These are phyloP conservation scores for Gossypium aridum DNA, from an alignment of 441 rosid species.

Conservation along the genomic window DNA sequence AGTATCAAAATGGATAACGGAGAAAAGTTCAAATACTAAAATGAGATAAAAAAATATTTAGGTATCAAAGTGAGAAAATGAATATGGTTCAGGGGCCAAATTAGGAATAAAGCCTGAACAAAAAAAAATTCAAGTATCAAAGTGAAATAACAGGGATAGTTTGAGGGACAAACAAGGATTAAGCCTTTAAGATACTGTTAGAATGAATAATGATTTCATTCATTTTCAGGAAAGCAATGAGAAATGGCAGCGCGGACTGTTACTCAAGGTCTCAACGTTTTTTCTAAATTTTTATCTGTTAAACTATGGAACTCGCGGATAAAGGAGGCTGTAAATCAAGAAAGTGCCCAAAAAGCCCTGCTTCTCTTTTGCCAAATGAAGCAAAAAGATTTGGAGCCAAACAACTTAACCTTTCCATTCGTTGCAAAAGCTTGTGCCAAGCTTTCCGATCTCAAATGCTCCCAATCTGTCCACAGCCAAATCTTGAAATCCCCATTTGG, in stretches of 20 bases:
- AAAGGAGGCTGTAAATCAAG: constrained; percentile 35
- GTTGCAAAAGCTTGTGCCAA: constrained; percentile 57
- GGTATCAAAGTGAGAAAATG: too few species aligned
- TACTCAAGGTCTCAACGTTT: constrained; percentile 14
- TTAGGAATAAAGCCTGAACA: too few species aligned
- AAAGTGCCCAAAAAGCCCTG: constrained; percentile 31
- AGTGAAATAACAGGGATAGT: too few species aligned
- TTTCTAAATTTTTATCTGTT: constrained; percentile 15
- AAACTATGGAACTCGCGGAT: constrained; percentile 37
- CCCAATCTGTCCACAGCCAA: constrained; percentile 38
- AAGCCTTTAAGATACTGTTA: too few species aligned
- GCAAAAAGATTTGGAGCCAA: constrained; percentile 33
- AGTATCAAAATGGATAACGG: too few species aligned
- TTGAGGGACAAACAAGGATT: too few species aligned
- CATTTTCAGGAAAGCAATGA: background rate
- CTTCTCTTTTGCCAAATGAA: constrained; percentile 44
- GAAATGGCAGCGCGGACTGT: constrained; percentile 20
- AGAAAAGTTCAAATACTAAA: too few species aligned
- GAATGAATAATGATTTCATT: too few species aligned
- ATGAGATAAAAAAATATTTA: too few species aligned
- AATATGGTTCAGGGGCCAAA: too few species aligned
- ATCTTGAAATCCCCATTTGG: constrained; percentile 40
- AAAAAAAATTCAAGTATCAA: too few species aligned
- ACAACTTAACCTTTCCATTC: constrained; percentile 57
- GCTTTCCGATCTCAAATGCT: constrained; percentile 20